Evolutionary conservation across 2,329 filamentous ascomycete genomes (phyloP).

Genomic region (Sordariomycetes sp.): DNA sequence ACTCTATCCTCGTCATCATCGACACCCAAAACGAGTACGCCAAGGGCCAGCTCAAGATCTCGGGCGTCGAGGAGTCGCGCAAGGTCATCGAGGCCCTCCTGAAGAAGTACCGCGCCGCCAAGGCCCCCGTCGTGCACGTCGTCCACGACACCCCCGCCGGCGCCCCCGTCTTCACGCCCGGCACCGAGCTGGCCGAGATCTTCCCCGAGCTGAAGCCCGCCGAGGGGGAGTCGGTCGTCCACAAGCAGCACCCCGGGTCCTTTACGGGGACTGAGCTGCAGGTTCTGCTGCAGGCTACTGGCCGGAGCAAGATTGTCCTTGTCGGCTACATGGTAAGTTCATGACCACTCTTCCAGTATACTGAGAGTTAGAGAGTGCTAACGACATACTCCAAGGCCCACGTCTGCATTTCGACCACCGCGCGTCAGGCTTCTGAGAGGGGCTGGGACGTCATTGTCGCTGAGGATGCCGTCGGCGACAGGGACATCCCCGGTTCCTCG

Average conservation of each 20-base stretch:
- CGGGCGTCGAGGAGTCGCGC: slow-evolving; percentile 37
- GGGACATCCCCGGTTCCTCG: slow-evolving; percentile 49
- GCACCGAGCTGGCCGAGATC: slow-evolving; percentile 43
- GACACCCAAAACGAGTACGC: slow-evolving; percentile 61
- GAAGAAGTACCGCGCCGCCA: slow-evolving; percentile 41
- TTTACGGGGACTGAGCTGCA: slow-evolving; percentile 50
- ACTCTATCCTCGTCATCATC: slow-evolving; percentile 53
- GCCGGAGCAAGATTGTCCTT: slow-evolving; percentile 46
- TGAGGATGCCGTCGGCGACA: slow-evolving; percentile 49
- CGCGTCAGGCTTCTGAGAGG: slow-evolving; percentile 42
- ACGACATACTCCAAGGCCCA: slow-evolving; percentile 36
- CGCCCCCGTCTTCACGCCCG: slow-evolving; percentile 53
- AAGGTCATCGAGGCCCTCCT: slow-evolving; percentile 40
- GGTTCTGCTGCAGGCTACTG: slow-evolving; percentile 31
- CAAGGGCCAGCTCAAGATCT: slow-evolving; percentile 40
- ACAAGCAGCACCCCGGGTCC: slow-evolving; percentile 42
- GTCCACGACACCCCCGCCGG: slow-evolving; percentile 44
- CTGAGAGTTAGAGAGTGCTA: too few relatives aligned
- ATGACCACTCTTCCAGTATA: too few relatives aligned
- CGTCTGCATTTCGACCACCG: slow-evolving; percentile 50
- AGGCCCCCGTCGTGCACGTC: slow-evolving; percentile 42
- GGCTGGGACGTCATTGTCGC: slow-evolving; percentile 52
- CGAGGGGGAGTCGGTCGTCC: slow-evolving; percentile 40
- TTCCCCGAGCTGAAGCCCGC: slow-evolving; percentile 44
- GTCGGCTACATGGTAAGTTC: slow-evolving; percentile 42